Conservation (phyloP, 2,329 filamentous ascomycete genomes). For the Leptographium lundbergii region DNA sequence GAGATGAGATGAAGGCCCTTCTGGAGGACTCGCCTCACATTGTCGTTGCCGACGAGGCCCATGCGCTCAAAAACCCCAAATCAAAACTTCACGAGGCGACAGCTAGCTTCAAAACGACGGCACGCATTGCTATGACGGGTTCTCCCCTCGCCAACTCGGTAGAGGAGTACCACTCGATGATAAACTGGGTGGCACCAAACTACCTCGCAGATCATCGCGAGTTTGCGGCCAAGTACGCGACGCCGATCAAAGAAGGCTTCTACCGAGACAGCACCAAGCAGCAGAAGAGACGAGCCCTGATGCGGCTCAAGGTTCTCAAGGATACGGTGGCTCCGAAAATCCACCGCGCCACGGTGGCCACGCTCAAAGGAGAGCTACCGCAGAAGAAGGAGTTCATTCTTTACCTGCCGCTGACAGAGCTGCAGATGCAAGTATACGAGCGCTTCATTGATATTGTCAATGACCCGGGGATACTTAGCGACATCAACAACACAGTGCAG, state of each 20-base stretch:
- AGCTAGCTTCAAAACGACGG: slow-evolving; percentile 48
- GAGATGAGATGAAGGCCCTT: slow-evolving; percentile 16
- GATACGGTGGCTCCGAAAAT: slow-evolving; percentile 65
- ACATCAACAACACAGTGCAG: slow-evolving; percentile 9
- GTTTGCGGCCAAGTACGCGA: slow-evolving; percentile 58
- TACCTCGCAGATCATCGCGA: slow-evolving; percentile 58
- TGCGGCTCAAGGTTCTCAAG: slow-evolving; percentile 58
- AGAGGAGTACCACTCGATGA: slow-evolving; percentile 73
- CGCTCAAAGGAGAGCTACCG: slow-evolving; percentile 54
- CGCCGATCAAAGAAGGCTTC: slow-evolving; percentile 61
- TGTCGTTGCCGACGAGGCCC: slow-evolving; percentile 77
- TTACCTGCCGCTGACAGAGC: slow-evolving; percentile 51
- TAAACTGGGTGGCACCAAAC: slow-evolving; percentile 72
- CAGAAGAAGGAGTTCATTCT: slow-evolving; percentile 74
- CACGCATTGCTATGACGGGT: slow-evolving; percentile 73
- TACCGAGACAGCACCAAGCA: slow-evolving; percentile 45
- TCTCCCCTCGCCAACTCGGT: slow-evolving; percentile 80
- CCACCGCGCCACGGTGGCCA: slow-evolving; percentile 55
- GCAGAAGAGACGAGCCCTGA: slow-evolving; percentile 48
- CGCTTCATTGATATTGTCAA: slow-evolving; percentile 23
- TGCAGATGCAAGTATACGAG: slow-evolving; percentile 54
- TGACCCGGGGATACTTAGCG: neutral
- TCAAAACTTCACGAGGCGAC: slow-evolving; percentile 42
- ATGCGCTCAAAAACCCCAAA: slow-evolving; percentile 56
- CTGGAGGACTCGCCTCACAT: slow-evolving; percentile 45